Conservation (phyloP, 768 basidiomycete species). For the Panaeolus cyanescens region DNA sequence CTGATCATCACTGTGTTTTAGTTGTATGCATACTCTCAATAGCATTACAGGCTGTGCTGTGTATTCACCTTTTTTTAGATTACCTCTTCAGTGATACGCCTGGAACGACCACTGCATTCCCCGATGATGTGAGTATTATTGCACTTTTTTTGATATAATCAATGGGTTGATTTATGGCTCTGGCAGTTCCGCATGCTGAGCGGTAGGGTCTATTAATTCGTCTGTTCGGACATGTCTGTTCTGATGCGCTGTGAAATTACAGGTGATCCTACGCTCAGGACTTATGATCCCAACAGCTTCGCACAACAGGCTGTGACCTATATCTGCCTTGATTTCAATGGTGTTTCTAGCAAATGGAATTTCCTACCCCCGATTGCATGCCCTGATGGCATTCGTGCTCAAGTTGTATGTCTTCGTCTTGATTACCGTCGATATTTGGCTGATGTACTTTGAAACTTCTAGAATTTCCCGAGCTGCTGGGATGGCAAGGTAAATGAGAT, state of each 20-base stretch:
- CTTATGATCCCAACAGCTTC: constrained; percentile 43
- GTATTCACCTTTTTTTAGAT: constrained; percentile 33
- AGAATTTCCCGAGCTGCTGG: constrained; percentile 61
- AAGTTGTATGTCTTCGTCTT: constrained; percentile 39
- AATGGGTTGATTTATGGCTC: constrained; percentile 6
- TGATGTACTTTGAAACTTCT: not conserved
- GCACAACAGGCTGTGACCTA: constrained; percentile 51
- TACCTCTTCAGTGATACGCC: constrained; percentile 49
- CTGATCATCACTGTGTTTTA: constrained; percentile 4
- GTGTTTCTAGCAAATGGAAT: constrained; percentile 37
- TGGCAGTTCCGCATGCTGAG: constrained; percentile 55
- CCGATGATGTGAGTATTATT: constrained; percentile 46
- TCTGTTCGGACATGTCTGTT: not conserved
- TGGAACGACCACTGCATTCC: constrained; percentile 52
- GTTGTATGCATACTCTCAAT: constrained; percentile 10
- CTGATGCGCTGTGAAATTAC: constrained; percentile 7
- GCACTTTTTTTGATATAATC: not conserved
- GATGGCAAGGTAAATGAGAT: constrained; percentile 44
- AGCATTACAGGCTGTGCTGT: not conserved
- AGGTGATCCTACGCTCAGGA: constrained; percentile 45
- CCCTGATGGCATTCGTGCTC: constrained; percentile 50
- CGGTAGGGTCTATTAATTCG: constrained; percentile 31
- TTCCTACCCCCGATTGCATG: constrained; percentile 39
- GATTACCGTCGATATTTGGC: not conserved
- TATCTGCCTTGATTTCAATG: constrained; percentile 50